Conservation (phyloP, 805 yeast genomes). For the Metschnikowia orientalis region DNA sequence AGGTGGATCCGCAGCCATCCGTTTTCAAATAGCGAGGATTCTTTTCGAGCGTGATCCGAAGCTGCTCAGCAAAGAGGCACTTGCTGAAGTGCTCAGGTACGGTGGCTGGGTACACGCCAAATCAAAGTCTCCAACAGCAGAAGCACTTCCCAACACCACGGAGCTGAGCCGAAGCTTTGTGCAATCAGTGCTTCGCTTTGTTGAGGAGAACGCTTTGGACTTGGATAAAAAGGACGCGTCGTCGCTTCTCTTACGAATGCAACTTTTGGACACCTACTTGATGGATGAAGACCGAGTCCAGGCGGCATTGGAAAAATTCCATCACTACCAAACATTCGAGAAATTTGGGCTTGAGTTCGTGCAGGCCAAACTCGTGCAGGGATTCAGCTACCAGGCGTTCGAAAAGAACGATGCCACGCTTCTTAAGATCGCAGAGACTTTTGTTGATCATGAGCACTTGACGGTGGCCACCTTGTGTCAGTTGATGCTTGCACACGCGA, state of each 20-base stretch:
- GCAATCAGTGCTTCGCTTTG: conserved; percentile 16
- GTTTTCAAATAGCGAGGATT: conserved; percentile 5
- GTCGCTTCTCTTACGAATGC: conserved; percentile 29
- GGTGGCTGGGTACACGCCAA: not conserved
- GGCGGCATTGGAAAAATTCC: conserved; percentile 34
- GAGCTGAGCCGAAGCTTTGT: conserved; percentile 1
- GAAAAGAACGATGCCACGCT: conserved; percentile 21
- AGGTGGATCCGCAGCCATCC: not conserved
- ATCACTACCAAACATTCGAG: conserved; percentile 35
- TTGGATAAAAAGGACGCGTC: conserved; percentile 22
- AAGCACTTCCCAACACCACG: not conserved
- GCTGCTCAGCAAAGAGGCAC: conserved; percentile 12
- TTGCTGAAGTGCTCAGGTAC: conserved; percentile 8
- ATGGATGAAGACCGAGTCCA: conserved; percentile 28
- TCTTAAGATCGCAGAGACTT: conserved; percentile 37
- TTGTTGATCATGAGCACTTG: conserved; percentile 22
- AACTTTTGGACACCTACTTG: conserved; percentile 31
- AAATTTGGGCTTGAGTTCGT: conserved; percentile 38
- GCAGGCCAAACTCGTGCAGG: conserved; percentile 38
- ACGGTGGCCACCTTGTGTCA: conserved; percentile 35
- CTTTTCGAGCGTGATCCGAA: conserved; percentile 13
- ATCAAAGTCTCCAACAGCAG: not conserved
- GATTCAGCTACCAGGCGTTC: conserved; percentile 39
- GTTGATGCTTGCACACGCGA: conserved; percentile 39
- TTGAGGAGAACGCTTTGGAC: conserved; percentile 24